Evolutionary conservation across 305 asterid genomes (phyloP).

Genomic region (Striga hermonthica): DNA sequence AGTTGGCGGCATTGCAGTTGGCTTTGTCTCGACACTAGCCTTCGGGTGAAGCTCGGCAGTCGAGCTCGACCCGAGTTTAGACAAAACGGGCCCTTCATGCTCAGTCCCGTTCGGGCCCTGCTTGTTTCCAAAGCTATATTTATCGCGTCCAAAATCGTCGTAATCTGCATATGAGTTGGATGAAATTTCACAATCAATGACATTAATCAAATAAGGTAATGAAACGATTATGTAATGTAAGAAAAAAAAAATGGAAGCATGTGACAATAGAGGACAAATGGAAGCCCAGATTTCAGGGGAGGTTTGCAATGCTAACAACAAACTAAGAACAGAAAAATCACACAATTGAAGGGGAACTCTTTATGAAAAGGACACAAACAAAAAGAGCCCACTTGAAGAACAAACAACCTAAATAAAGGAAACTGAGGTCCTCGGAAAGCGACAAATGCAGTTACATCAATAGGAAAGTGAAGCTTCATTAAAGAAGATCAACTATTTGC

Average conservation of each 20-base stretch:
- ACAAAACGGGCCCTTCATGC: constrained; percentile 66
- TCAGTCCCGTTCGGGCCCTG: constrained; percentile 52
- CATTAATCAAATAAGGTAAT: background rate
- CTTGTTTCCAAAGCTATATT: constrained; percentile 74
- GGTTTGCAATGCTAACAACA: constrained; percentile 28
- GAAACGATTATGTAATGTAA: background rate
- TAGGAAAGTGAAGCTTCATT: constrained; percentile 29
- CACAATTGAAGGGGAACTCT: constrained; percentile 30
- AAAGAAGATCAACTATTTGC: constrained; percentile 5
- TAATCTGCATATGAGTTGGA: constrained; percentile 45
- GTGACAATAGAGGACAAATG: constrained; percentile 41
- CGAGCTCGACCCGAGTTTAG: constrained; percentile 85
- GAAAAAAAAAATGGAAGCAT: constrained; percentile 25
- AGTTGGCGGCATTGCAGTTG: constrained; percentile 79
- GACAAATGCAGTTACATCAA: constrained; percentile 35
- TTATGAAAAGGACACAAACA: constrained; percentile 31
- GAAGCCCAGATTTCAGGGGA: constrained; percentile 39
- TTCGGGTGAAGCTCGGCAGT: constrained; percentile 84
- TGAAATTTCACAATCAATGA: background rate
- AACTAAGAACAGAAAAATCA: constrained; percentile 24
- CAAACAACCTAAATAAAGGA: constrained; percentile 19
- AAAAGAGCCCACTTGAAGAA: constrained; percentile 32
- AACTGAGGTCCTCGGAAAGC: too few species aligned
- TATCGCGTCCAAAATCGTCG: constrained; percentile 85
- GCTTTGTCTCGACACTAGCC: constrained; percentile 40